Evolutionary conservation across 2,329 filamentous ascomycete species (phyloP).

Genomic region (Clonostachys solani): DNA sequence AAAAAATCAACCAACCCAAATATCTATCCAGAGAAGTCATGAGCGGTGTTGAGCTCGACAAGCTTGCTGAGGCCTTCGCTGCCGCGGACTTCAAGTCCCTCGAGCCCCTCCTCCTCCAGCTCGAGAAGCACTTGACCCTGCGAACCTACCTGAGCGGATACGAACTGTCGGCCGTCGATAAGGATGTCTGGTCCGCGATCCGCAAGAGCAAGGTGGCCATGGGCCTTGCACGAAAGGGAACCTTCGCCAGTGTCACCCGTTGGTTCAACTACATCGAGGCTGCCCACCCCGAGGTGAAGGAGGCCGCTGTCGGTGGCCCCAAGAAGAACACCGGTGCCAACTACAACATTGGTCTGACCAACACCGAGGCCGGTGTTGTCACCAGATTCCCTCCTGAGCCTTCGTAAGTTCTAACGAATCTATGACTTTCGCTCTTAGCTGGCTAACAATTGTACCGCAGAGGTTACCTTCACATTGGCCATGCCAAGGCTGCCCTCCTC

Average conservation of each 20-base stretch:
- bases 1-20: too few species aligned
- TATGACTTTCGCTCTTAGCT: background rate
- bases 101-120: slow-evolving; percentile 26
- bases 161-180: slow-evolving; percentile 70
- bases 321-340: slow-evolving; percentile 78
- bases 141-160: slow-evolving; percentile 85
- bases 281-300: slow-evolving; percentile 70
- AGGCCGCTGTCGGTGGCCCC: slow-evolving; percentile 52
- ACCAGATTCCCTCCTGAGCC: slow-evolving; percentile 60
- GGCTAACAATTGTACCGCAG: slow-evolving; percentile 17
- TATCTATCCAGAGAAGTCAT: background rate
- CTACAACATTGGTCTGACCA: slow-evolving; percentile 83
- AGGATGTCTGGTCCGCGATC: slow-evolving; percentile 78
- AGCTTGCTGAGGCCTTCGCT: slow-evolving; percentile 1
- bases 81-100: slow-evolving; percentile 4
- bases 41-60: slow-evolving; percentile 3
- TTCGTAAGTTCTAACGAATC: slow-evolving; percentile 9
- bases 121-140: slow-evolving; percentile 84
- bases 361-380: slow-evolving; percentile 84
- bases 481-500: slow-evolving; percentile 88
- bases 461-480: slow-evolving; percentile 91
- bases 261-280: slow-evolving; percentile 89
- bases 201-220: slow-evolving; percentile 81
- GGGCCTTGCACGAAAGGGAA: slow-evolving; percentile 74
- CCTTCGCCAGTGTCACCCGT: slow-evolving; percentile 71